Evolutionary conservation across 2,329 filamentous ascomycete species (phyloP).

Genomic region (Hypoxylon sp.): DNA sequence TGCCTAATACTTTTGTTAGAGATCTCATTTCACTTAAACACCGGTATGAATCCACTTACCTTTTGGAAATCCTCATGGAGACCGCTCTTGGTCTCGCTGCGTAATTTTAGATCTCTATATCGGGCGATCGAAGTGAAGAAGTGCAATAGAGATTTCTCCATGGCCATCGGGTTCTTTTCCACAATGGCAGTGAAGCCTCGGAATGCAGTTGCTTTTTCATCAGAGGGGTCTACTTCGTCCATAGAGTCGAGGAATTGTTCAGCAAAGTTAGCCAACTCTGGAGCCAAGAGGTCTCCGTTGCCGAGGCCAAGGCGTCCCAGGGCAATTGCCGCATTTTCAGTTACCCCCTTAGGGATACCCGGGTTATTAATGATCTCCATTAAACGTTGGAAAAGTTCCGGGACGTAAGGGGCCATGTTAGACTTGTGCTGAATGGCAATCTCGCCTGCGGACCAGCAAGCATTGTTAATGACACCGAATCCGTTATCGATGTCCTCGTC

Average conservation of each 20-base stretch:
- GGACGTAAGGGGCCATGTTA: constrained; percentile 82
- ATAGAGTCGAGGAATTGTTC: constrained; percentile 86
- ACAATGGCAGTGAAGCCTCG: constrained; percentile 90
- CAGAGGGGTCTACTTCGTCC: constrained; percentile 86
- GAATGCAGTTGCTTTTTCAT: constrained; percentile 95
- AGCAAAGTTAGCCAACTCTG: constrained; percentile 84
- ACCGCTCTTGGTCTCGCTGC: constrained; percentile 73
- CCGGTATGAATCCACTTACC: constrained; percentile 63
- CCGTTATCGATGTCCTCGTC: constrained; percentile 87
- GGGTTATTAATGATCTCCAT: constrained; percentile 88
- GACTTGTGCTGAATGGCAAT: constrained; percentile 85
- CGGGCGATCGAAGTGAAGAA: constrained; percentile 89
- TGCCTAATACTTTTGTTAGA: constrained; percentile 57
- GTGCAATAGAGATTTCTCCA: constrained; percentile 86
- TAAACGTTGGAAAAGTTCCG: constrained; percentile 81
- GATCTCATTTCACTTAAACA: background rate
- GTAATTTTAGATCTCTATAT: constrained; percentile 76
- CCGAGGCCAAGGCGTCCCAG: constrained; percentile 88
- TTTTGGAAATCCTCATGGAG: constrained; percentile 81
- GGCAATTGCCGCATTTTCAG: constrained; percentile 94
- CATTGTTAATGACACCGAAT: constrained; percentile 97
- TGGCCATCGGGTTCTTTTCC: constrained; percentile 87
- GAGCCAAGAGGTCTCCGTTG: constrained; percentile 81
- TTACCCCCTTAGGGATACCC: constrained; percentile 86
- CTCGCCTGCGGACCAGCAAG: constrained; percentile 96